Evolutionary conservation across 2,329 filamentous ascomycete species (phyloP).

Genomic region (Neofusicoccum kwambonambiense): DNA sequence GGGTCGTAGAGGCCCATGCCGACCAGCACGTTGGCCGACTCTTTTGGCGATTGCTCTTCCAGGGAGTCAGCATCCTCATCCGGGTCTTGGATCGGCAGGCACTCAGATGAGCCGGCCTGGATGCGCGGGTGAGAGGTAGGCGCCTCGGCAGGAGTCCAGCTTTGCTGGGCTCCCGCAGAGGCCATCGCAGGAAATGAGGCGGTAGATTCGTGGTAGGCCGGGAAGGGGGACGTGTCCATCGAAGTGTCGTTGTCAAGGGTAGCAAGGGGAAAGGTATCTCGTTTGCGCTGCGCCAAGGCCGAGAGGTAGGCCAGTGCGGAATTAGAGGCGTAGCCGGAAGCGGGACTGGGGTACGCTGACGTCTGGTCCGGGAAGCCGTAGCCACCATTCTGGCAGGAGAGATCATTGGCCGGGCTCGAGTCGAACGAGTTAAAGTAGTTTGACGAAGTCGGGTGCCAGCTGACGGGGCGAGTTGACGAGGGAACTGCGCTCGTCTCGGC

Average conservation of each 20-base stretch:
- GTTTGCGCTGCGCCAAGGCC: conserved; percentile 15
- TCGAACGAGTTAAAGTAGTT: conserved; percentile 29
- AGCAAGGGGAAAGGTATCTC: conserved; percentile 6
- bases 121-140: conserved; percentile 11
- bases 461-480: conserved; percentile 56
- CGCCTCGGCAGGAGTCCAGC: background rate
- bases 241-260: conserved; percentile 6
- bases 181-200: background rate
- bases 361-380: conserved; percentile 14
- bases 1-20: conserved; percentile 80
- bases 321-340: conserved; percentile 16
- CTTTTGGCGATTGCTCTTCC: conserved; percentile 53
- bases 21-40: conserved; percentile 69
- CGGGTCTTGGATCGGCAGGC: conserved; percentile 52
- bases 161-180: background rate
- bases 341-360: conserved; percentile 14
- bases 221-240: conserved; percentile 8
- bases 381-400: background rate
- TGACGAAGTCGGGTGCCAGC: conserved; percentile 71
- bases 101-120: conserved; percentile 39
- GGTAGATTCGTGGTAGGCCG: conserved; percentile 4
- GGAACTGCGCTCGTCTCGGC: background rate
- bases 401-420: conserved; percentile 15
- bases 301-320: conserved; percentile 14
- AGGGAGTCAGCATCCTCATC: conserved; percentile 35